Conservation (phyloP, 345 rosid genomes). For the Populus tremula region DNA sequence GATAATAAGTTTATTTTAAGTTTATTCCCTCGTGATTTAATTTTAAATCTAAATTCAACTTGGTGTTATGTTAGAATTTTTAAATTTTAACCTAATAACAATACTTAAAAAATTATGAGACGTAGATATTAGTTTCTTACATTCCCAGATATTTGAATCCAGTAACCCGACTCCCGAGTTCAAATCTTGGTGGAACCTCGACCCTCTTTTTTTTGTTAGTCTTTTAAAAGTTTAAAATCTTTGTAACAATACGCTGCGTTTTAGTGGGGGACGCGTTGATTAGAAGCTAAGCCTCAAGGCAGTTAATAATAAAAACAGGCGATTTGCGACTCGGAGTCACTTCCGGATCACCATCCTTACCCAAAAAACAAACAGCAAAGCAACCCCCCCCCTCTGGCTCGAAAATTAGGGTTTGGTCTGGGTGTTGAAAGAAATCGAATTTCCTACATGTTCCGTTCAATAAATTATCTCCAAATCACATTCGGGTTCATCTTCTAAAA, state of each 20-base stretch:
- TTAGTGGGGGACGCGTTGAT: background rate
- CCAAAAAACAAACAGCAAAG: background rate
- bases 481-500: background rate
- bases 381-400: background rate
- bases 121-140: no score
- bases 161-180: conserved; percentile 40
- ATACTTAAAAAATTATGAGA: no score
- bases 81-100: no score
- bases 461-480: background rate
- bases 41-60: no score
- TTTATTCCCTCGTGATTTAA: no score
- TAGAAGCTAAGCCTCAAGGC: no score
- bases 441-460: background rate
- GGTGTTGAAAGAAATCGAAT: background rate
- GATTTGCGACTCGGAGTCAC: background rate
- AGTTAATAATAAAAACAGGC: background rate
- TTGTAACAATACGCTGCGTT: background rate
- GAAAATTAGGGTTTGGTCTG: background rate
- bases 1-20: no score
- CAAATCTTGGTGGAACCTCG: conserved; percentile 24
- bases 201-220: no score
- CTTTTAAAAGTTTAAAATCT: background rate
- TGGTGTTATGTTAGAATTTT: no score
- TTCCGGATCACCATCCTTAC: background rate
- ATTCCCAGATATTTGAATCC: conserved; percentile 20